A percentile compares a stretch with the other conserved stretches of the same genome.
phyloP scores from a whole-genome alignment of 768 basidiomycete species.

The Boletellus ananas region DNA sequence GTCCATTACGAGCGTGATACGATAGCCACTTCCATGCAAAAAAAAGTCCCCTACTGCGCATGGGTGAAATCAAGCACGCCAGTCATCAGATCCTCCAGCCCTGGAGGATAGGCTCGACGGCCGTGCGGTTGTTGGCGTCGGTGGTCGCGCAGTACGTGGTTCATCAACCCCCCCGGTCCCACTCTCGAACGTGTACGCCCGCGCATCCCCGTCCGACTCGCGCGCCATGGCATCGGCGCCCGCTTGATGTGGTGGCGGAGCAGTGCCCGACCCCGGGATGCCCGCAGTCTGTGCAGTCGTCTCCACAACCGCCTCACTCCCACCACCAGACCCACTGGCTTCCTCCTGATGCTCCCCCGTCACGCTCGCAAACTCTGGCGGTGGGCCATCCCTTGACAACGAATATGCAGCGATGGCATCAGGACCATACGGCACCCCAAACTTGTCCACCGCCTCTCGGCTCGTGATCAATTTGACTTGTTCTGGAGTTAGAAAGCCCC shows the following conservation, averaged over 20 bases:
- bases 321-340: neutral
- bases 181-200: neutral
- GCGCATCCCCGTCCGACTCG: neutral
- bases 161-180: neutral
- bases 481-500: constrained; percentile 44
- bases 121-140: constrained; percentile 19
- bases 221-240: constrained; percentile 11
- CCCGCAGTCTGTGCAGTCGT: neutral
- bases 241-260: neutral
- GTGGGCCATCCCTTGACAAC: constrained; percentile 42
- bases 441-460: constrained; percentile 60
- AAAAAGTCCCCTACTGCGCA: too few species aligned
- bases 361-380: constrained; percentile 47
- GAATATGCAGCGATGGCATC: constrained; percentile 64
- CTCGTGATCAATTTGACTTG: constrained; percentile 67
- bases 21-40: too few species aligned
- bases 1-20: too few species aligned
- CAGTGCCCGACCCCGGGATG: neutral
- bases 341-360: neutral
- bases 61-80: too few species aligned
- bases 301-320: neutral
- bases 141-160: constrained; percentile 13
- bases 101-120: neutral
- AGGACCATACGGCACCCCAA: constrained; percentile 72
- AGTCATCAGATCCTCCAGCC: too few species aligned